These are phyloP conservation scores for Acanthamoeba royreba DNA, from an alignment of 208 protist genomes.

Conservation along the genomic window DNA sequence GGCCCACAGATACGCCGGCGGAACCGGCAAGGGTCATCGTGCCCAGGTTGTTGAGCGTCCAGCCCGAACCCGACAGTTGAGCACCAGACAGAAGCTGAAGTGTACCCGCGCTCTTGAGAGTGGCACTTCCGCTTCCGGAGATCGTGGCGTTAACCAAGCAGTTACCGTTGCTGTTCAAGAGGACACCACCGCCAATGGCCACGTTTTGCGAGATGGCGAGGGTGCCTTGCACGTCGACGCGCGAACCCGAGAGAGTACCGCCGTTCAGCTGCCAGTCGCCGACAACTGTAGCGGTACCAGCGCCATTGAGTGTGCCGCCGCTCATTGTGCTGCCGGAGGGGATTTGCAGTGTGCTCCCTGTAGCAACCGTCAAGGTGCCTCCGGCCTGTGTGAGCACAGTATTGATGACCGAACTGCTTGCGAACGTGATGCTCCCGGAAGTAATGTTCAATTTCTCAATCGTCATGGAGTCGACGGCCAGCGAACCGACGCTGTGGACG, in stretches of 20 bases:
- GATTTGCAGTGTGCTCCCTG: not conserved
- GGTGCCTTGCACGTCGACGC: not conserved
- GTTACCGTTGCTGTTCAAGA: not conserved
- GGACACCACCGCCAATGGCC: not conserved
- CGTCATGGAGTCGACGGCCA: not conserved
- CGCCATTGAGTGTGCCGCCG: not conserved
- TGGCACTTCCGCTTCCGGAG: not conserved
- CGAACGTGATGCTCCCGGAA: not conserved
- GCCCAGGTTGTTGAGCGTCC: not conserved
- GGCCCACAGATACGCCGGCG: no score
- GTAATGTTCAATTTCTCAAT: not conserved
- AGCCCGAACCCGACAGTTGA: not conserved
- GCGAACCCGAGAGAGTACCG: not conserved
- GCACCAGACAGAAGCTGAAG: not conserved
- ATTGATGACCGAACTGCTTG: not conserved
- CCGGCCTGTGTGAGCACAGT: not conserved
- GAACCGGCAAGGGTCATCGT: not conserved
- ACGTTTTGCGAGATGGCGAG: not conserved
- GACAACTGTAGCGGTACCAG: not conserved
- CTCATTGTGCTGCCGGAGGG: not conserved
- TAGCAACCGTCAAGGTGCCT: not conserved
- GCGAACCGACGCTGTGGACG: not conserved
- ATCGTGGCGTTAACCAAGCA: not conserved
- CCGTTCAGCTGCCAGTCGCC: not conserved
- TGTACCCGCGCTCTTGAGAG: not conserved